Conservation (phyloP, 2,329 filamentous ascomycete genomes). For the Phialocephala subalpina region DNA sequence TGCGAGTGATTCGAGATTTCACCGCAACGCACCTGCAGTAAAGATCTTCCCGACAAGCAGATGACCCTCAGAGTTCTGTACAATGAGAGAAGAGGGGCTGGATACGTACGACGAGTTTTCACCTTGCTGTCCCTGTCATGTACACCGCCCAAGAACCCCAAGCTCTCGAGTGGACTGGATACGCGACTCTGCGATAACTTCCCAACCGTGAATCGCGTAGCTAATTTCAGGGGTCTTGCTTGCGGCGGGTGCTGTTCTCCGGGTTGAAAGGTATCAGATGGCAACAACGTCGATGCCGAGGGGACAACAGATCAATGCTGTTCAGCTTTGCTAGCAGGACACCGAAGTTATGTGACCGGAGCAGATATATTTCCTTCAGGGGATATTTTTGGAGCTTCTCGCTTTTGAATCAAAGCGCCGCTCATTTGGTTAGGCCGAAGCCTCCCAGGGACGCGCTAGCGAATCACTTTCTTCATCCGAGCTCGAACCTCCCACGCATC, state of each 20-base stretch:
- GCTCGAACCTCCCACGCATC: slow-evolving; percentile 6
- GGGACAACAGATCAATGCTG: slow-evolving; percentile 1
- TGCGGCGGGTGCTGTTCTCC: slow-evolving; percentile 1
- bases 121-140: not conserved
- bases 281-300: not conserved
- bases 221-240: slow-evolving; percentile 7
- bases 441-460: slow-evolving; percentile 1
- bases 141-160: not conserved
- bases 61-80: not conserved
- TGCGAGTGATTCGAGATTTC: slow-evolving; percentile 13
- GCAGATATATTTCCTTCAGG: slow-evolving; percentile 1
- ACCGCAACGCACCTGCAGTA: slow-evolving; percentile 22
- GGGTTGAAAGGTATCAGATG: slow-evolving; percentile 10
- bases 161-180: slow-evolving; percentile 9
- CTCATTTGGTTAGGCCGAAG: slow-evolving; percentile 4
- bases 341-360: not conserved
- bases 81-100: slow-evolving; percentile 14
- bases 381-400: slow-evolving; percentile 9
- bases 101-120: slow-evolving; percentile 29
- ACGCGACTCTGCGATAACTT: slow-evolving; percentile 11
- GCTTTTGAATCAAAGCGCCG: slow-evolving; percentile 4
- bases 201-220: slow-evolving; percentile 10
- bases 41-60: slow-evolving; percentile 21
- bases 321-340: slow-evolving; percentile 1
- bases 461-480: not conserved